Percentiles rank a stretch among this genome's conserved stretches.
Evolutionary conservation across 805 yeast genomes (phyloP).

Genomic region (Scheffersomyces lignosus): DNA sequence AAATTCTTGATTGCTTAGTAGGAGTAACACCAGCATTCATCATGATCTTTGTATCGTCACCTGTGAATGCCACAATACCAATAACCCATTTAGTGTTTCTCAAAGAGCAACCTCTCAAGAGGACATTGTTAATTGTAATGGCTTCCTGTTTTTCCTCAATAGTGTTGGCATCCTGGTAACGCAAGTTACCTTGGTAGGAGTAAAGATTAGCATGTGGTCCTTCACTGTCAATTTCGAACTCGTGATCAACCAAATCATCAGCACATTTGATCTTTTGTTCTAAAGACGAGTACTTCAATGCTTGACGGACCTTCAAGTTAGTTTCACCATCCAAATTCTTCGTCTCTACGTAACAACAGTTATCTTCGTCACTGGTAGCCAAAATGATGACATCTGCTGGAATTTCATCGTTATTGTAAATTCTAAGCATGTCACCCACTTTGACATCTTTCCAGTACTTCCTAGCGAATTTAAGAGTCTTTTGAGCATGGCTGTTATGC

Average conservation of each 20-base stretch:
- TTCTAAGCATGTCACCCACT: conserved; percentile 72
- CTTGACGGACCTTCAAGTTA: conserved; percentile 73
- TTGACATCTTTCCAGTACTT: conserved; percentile 67
- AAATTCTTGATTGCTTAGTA: conserved; percentile 63
- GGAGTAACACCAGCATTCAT: conserved; percentile 79
- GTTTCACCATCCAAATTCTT: conserved; percentile 77
- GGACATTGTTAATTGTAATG: conserved; percentile 57
- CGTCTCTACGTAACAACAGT: conserved; percentile 68
- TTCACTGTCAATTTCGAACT: conserved; percentile 75
- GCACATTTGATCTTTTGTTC: conserved; percentile 42
- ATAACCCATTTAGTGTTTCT: conserved; percentile 77
- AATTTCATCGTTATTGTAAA: conserved; percentile 68
- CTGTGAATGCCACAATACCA: conserved; percentile 76
- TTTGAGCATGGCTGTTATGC: conserved; percentile 8
- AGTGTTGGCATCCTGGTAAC: conserved; percentile 14
- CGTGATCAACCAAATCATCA: conserved; percentile 38
- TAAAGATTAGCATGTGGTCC: conserved; percentile 82
- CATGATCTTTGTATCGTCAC: conserved; percentile 74
- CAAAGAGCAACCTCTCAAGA: conserved; percentile 70
- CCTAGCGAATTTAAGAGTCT: conserved; percentile 30
- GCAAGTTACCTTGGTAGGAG: conserved; percentile 69
- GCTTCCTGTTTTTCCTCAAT: conserved; percentile 48
- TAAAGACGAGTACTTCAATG: conserved; percentile 59
- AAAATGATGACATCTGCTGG: conserved; percentile 75
- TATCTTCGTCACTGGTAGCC: conserved; percentile 69